Conservation (phyloP, 345 rosid genomes). For the Aegle marmelos region DNA sequence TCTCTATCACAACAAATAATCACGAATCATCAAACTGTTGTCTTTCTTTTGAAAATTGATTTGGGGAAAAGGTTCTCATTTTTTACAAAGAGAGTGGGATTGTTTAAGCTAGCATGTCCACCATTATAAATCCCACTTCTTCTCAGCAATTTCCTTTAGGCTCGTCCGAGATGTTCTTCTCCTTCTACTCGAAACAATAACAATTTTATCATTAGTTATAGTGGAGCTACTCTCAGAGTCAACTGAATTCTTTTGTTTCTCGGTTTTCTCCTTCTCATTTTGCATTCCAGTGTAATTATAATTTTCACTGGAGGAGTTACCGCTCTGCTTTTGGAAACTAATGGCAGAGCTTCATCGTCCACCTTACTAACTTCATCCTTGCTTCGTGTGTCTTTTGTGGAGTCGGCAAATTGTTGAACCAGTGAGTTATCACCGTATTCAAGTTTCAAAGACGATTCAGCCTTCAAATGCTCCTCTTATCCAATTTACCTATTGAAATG, state of each 20-base stretch:
- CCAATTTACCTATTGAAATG: too few relatives aligned
- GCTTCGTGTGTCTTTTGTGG: conserved; percentile 12
- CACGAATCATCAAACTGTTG: background rate
- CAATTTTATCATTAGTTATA: conserved; percentile 15
- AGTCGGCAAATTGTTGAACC: conserved; percentile 8
- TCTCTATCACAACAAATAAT: background rate
- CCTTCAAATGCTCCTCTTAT: too few relatives aligned
- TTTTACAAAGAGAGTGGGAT: conserved; percentile 32
- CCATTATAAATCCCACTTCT: conserved; percentile 21
- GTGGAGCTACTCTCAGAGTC: conserved; percentile 25
- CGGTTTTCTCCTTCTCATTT: conserved; percentile 45
- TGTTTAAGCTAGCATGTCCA: conserved; percentile 16
- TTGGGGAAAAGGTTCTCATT: background rate
- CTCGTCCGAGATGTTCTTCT: conserved; percentile 51
- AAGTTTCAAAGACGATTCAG: background rate
- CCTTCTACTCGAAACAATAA: conserved; percentile 34
- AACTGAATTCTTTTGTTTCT: conserved; percentile 28
- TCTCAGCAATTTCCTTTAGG: conserved; percentile 48
- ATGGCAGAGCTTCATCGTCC: conserved; percentile 12
- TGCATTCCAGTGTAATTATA: conserved; percentile 33
- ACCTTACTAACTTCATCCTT: conserved; percentile 14
- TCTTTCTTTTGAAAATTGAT: background rate
- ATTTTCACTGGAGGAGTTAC: conserved; percentile 28
- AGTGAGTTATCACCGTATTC: conserved; percentile 14
- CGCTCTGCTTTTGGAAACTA: conserved; percentile 21